Conservation (phyloP, 2,329 filamentous ascomycete genomes). For the Botrytis tulipae region DNA sequence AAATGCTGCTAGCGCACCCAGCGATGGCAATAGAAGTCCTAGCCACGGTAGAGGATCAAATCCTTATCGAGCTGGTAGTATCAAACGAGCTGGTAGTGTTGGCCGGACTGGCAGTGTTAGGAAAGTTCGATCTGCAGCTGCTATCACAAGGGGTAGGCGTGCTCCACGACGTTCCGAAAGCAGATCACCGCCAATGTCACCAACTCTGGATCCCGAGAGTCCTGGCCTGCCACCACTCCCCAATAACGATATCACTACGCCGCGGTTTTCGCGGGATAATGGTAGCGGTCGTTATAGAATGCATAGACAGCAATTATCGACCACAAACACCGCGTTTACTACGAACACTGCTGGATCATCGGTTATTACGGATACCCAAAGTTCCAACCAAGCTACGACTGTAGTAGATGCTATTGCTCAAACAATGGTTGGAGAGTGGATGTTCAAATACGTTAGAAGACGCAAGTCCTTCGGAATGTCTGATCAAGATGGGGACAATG, state of each 20-base stretch:
- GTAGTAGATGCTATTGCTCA: slow-evolving; percentile 97
- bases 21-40: slow-evolving; percentile 76
- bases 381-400: slow-evolving; percentile 62
- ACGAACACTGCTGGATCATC: slow-evolving; percentile 30
- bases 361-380: not conserved
- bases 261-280: slow-evolving; percentile 45
- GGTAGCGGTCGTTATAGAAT: slow-evolving; percentile 44
- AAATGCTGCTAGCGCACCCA: slow-evolving; percentile 59
- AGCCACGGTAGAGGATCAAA: slow-evolving; percentile 58
- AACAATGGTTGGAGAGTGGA: slow-evolving; percentile 98
- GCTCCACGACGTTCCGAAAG: slow-evolving; percentile 50
- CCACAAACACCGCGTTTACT: slow-evolving; percentile 48
- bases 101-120: slow-evolving; percentile 64
- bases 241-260: slow-evolving; percentile 67
- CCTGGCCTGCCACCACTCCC: slow-evolving; percentile 71
- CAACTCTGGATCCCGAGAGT: slow-evolving; percentile 66
- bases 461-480: slow-evolving; percentile 86
- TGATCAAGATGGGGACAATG: slow-evolving; percentile 66
- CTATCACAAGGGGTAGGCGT: slow-evolving; percentile 57
- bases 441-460: slow-evolving; percentile 86
- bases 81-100: slow-evolving; percentile 62
- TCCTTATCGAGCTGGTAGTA: slow-evolving; percentile 57
- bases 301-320: slow-evolving; percentile 60
- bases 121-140: slow-evolving; percentile 81
- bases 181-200: slow-evolving; percentile 64